A percentile compares a stretch with the other conserved stretches of the same genome.
Conservation (phyloP, 73 alveolate species). For the Blepharisma stoltei region DNA sequence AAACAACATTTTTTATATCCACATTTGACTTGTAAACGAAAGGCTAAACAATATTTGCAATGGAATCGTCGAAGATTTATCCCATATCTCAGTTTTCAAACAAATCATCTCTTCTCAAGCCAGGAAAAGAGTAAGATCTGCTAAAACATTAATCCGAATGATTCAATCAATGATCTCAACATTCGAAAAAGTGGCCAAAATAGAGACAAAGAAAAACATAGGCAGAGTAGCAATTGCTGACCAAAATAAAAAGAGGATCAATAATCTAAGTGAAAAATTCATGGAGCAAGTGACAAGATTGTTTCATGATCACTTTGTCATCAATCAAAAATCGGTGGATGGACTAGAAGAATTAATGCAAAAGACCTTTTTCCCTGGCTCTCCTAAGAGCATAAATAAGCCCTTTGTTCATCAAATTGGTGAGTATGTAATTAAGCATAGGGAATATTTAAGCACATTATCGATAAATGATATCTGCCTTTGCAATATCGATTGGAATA, state of each 20-base stretch:
- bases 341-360: constrained; percentile 20
- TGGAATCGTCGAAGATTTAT: neutral
- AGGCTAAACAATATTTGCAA: neutral
- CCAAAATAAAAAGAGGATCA: neutral
- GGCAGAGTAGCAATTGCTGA: neutral
- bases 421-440: constrained; percentile 26
- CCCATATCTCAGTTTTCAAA: neutral
- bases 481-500: constrained; percentile 25
- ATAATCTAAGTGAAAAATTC: neutral
- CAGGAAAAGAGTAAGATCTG: neutral
- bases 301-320: constrained; percentile 6
- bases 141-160: neutral
- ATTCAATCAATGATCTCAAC: neutral
- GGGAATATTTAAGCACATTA: constrained; percentile 8
- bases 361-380: neutral
- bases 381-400: neutral
- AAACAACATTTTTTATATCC: neutral
- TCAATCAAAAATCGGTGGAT: neutral
- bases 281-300: neutral
- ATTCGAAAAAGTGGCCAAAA: neutral
- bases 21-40: constrained; percentile 17
- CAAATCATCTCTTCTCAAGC: neutral
- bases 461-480: neutral
- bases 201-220: neutral
- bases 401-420: constrained; percentile 25